Percentiles rank a stretch among this genome's conserved stretches.
These are phyloP conservation scores for Jackrogersella minutella DNA, from an alignment of 495 filamentous ascomycete genomes.

Conservation along the genomic window DNA sequence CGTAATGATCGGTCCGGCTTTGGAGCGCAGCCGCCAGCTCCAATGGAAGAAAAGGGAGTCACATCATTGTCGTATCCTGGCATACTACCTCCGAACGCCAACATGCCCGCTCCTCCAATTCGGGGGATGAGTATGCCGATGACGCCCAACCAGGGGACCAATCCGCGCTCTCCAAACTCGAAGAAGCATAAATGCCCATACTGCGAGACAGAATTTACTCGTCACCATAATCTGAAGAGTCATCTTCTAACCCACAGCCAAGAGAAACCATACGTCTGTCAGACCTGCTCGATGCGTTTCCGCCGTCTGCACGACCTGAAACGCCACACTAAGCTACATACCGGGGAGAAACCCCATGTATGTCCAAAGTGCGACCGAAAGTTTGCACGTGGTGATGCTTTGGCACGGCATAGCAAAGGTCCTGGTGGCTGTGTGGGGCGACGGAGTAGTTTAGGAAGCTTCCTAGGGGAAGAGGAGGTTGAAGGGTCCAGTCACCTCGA, in stretches of 20 bases:
- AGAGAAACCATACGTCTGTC: slow-evolving; percentile 95
- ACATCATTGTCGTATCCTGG: slow-evolving; percentile 56
- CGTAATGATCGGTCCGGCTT: slow-evolving; percentile 46
- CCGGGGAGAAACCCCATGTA: slow-evolving; percentile 92
- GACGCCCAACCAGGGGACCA: slow-evolving; percentile 62
- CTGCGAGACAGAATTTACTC: slow-evolving; percentile 94
- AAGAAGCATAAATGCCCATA: slow-evolving; percentile 97
- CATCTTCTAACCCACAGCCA: slow-evolving; percentile 98
- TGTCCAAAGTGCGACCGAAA: slow-evolving; percentile 92
- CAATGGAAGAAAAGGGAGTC: slow-evolving; percentile 59
- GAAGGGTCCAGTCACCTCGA: slow-evolving; percentile 61
- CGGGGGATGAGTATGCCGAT: slow-evolving; percentile 81
- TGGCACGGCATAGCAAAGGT: slow-evolving; percentile 95
- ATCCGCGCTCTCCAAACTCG: slow-evolving; percentile 65
- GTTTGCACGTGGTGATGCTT: slow-evolving; percentile 93
- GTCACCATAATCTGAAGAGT: slow-evolving; percentile 98
- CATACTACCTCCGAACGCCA: slow-evolving; percentile 44
- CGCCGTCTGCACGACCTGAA: slow-evolving; percentile 94
- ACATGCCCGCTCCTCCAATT: slow-evolving; percentile 54
- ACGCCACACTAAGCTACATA: slow-evolving; percentile 94
- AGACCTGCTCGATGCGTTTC: slow-evolving; percentile 88
- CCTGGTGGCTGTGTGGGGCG: slow-evolving; percentile 95
- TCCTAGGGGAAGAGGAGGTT: slow-evolving; percentile 79
- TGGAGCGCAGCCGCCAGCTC: slow-evolving; percentile 53
- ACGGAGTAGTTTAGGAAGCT: slow-evolving; percentile 85